These are phyloP conservation scores for Didymella pinodella DNA, from an alignment of 2,329 filamentous ascomycete genomes.

Conservation along the genomic window DNA sequence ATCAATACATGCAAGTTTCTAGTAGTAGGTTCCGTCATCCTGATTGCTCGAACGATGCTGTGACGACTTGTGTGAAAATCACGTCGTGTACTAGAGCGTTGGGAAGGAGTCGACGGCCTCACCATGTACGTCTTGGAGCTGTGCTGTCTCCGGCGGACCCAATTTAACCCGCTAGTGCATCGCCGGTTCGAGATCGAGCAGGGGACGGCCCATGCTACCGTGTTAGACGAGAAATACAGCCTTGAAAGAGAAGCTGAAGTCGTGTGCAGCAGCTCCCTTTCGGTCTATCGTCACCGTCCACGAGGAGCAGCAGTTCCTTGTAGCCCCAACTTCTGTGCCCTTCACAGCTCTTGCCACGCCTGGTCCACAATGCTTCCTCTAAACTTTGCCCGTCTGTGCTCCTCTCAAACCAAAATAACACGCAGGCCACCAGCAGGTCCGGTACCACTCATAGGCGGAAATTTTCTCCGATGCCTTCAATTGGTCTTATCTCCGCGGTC, in stretches of 20 bases:
- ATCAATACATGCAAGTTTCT: constrained; percentile 22
- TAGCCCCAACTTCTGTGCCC: neutral
- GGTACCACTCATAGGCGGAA: neutral
- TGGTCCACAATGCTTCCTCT: neutral
- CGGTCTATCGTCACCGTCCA: neutral
- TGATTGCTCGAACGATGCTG: constrained; percentile 3
- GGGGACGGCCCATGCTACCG: constrained; percentile 16
- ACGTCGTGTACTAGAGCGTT: constrained; percentile 6
- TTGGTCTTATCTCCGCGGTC: neutral
- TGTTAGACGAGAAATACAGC: constrained; percentile 6
- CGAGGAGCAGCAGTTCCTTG: neutral
- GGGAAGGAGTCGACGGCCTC: constrained; percentile 8
- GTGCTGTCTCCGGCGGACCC: constrained; percentile 1
- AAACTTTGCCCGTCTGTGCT: neutral
- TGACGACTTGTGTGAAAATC: neutral
- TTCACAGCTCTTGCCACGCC: constrained; percentile 15
- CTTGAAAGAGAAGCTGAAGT: neutral
- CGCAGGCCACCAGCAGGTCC: neutral
- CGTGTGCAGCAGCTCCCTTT: neutral
- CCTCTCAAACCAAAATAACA: neutral
- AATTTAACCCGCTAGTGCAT: constrained; percentile 3
- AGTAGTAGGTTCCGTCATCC: constrained; percentile 11
- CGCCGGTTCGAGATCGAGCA: constrained; percentile 11
- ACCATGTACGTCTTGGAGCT: constrained; percentile 2
- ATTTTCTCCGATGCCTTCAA: neutral